Evolutionary conservation across 2,329 filamentous ascomycete species (phyloP).

Genomic region (Zasmidium cellare): DNA sequence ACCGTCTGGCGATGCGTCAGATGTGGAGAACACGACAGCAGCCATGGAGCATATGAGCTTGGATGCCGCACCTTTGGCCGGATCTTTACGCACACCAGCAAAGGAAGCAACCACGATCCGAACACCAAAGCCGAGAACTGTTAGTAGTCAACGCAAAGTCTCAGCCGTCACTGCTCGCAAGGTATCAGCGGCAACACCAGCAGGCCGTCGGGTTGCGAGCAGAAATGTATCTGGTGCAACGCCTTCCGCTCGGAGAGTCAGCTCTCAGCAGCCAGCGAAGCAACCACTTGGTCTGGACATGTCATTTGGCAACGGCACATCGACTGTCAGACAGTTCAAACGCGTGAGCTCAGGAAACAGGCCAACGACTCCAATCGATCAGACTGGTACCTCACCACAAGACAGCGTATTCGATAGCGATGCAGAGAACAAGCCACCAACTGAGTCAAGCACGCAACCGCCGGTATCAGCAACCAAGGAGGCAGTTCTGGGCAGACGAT

Average conservation of each 20-base stretch:
- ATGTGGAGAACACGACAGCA: slow-evolving; percentile 38
- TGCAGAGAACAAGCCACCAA: slow-evolving; percentile 66
- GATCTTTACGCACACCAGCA: slow-evolving; percentile 22
- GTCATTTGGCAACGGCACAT: slow-evolving; percentile 90
- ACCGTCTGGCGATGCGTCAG: slow-evolving; percentile 39
- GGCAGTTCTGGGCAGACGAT: slow-evolving; percentile 74
- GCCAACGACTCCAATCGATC: slow-evolving; percentile 23
- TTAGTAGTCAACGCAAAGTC: slow-evolving; percentile 36
- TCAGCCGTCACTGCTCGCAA: slow-evolving; percentile 41
- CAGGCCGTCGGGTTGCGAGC: slow-evolving; percentile 31
- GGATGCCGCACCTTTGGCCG: slow-evolving; percentile 41
- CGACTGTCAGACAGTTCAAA: slow-evolving; percentile 87
- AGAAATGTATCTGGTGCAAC: slow-evolving; percentile 38
- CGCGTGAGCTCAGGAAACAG: slow-evolving; percentile 63
- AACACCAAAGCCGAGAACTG: slow-evolving; percentile 33
- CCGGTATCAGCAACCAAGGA: slow-evolving; percentile 63
- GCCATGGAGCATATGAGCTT: slow-evolving; percentile 45
- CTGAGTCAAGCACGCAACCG: slow-evolving; percentile 13
- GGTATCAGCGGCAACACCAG: slow-evolving; percentile 34
- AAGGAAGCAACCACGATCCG: slow-evolving; percentile 38
- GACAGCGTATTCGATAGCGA: slow-evolving; percentile 40
- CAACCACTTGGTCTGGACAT: slow-evolving; percentile 84
- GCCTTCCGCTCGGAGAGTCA: slow-evolving; percentile 47
- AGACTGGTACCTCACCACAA: slow-evolving; percentile 23
- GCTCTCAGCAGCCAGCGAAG: slow-evolving; percentile 48